A percentile compares a stretch with the other conserved stretches of the same genome.
phyloP scores from a whole-genome alignment of 345 rosid species.

The Lagerstroemia speciosa region DNA sequence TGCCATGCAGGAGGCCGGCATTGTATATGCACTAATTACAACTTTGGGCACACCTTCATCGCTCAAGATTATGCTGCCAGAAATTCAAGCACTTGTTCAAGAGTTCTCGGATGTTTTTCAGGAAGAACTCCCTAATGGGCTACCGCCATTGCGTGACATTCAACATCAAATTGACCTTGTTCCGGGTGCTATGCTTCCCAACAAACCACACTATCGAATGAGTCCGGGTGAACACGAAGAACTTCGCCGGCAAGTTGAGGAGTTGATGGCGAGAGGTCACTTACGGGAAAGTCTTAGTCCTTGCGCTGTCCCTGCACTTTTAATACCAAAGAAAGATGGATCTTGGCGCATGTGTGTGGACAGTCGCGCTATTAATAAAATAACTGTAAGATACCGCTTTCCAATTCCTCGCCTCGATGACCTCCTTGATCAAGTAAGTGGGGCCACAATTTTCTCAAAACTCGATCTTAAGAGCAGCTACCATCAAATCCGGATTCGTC shows the following conservation, averaged over 20 bases:
- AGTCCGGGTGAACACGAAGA: slow-evolving; percentile 8
- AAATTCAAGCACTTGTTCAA: background rate
- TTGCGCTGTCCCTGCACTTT: too few relatives aligned
- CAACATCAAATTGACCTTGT: slow-evolving; percentile 6
- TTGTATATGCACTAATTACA: background rate
- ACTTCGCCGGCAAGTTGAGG: too few relatives aligned
- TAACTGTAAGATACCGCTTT: too few relatives aligned
- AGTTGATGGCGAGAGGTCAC: too few relatives aligned
- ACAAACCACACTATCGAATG: background rate
- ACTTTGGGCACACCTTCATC: too few relatives aligned
- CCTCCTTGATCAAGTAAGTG: too few relatives aligned
- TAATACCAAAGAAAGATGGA: slow-evolving; percentile 8
- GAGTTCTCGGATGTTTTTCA: slow-evolving; percentile 4
- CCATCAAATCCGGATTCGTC: too few relatives aligned
- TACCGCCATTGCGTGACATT: background rate
- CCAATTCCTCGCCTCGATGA: too few relatives aligned
- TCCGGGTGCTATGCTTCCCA: background rate
- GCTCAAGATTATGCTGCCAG: background rate
- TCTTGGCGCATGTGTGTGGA: slow-evolving; percentile 9
- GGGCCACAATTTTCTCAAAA: too few relatives aligned
- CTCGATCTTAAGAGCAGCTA: too few relatives aligned
- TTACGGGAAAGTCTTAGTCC: too few relatives aligned
- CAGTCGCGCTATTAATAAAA: slow-evolving; percentile 7
- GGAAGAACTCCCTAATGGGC: background rate
- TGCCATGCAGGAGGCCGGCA: too few relatives aligned